These are phyloP conservation scores for Solanum virginianum DNA, from an alignment of 257 asterid genomes.

Conservation along the genomic window DNA sequence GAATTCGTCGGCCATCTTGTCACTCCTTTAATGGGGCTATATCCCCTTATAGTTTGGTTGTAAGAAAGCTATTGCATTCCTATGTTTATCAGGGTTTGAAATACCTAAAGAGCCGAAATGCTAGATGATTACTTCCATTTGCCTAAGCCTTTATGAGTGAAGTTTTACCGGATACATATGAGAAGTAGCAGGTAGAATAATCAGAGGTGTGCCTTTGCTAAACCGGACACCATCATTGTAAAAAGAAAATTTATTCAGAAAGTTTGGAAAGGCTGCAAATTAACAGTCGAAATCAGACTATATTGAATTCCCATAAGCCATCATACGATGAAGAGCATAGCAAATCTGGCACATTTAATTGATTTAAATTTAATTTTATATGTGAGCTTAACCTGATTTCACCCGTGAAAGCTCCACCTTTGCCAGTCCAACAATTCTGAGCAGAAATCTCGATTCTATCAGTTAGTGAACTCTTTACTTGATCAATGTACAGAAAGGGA, in stretches of 20 bases:
- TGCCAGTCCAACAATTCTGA: constrained; percentile 95
- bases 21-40: background rate
- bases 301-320: background rate
- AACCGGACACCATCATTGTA: background rate
- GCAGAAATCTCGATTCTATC: constrained; percentile 75
- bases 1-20: background rate
- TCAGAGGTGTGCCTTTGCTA: background rate
- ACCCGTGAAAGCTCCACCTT: constrained; percentile 99
- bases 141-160: background rate
- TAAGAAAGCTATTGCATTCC: background rate
- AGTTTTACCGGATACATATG: background rate
- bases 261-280: background rate
- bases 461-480: constrained; percentile 64
- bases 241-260: background rate
- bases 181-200: background rate
- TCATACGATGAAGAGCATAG: background rate
- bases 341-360: background rate
- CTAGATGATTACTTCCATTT: background rate
- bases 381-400: constrained; percentile 63
- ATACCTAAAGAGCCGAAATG: background rate
- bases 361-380: background rate
- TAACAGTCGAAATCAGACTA: background rate
- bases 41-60: background rate
- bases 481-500: constrained; percentile 91
- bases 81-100: background rate